These are phyloP conservation scores for Mycena pura DNA, from an alignment of 768 basidiomycete species.

Conservation along the genomic window DNA sequence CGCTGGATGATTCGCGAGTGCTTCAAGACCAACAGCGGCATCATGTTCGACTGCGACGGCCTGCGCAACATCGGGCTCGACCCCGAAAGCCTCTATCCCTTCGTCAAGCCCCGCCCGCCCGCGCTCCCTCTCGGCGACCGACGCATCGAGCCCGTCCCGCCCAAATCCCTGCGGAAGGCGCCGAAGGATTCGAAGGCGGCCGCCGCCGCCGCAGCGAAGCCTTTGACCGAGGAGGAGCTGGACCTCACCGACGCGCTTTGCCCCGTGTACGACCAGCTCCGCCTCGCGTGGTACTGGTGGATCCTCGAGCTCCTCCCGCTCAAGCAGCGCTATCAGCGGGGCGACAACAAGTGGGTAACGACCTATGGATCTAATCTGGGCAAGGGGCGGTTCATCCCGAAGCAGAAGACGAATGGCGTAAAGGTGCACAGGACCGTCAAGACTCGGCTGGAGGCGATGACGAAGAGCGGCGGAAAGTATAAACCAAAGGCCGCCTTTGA, in stretches of 20 bases:
- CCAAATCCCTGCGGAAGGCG: constrained; percentile 28
- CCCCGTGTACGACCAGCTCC: constrained; percentile 58
- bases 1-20: constrained; percentile 65
- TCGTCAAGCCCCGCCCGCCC: constrained; percentile 47
- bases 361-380: constrained; percentile 35
- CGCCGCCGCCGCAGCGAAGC: background rate
- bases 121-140: constrained; percentile 38
- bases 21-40: constrained; percentile 48
- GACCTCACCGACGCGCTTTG: constrained; percentile 56
- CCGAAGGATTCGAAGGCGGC: constrained; percentile 3
- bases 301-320: constrained; percentile 23
- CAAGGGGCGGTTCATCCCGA: constrained; percentile 36
- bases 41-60: constrained; percentile 46
- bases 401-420: constrained; percentile 28
- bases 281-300: constrained; percentile 53
- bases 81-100: constrained; percentile 41
- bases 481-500: constrained; percentile 42
- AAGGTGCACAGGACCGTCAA: constrained; percentile 45
- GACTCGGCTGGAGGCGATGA: constrained; percentile 46
- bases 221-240: constrained; percentile 51
- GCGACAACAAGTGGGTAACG: constrained; percentile 22
- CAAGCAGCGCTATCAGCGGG: constrained; percentile 24
- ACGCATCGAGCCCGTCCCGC: constrained; percentile 35
- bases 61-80: constrained; percentile 46
- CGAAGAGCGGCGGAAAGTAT: constrained; percentile 34